Base-by-base conservation (phyloP, 805 yeast species). In the Phaffomyces thermotolerans region DNA sequence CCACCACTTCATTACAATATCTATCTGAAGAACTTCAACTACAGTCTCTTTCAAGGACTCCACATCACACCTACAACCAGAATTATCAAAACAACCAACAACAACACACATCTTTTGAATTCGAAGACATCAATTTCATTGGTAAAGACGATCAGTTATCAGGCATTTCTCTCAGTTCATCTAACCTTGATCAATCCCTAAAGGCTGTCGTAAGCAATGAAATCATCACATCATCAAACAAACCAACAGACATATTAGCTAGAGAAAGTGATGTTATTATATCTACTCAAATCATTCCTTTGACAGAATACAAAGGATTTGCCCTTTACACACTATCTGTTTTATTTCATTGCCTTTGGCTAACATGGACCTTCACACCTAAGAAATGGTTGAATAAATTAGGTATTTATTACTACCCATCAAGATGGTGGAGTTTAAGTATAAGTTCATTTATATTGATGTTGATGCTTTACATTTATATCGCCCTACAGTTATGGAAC, bases 371-470 rank as follows among this genome's bases (percentile, higher is more conserved):
- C 1, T 56, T 84, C 4, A 56, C 79, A 0, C 97, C 97, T 0
- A 75, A 76, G 33, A 48, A 56, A n/a, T 53, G 74, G 31, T 72
- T 84, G 35, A 71, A 78, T 44, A 53, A 53, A 8, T 51, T 78
- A 27, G 80, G 79, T 15, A 76, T 83, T 17, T 76, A 73, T 54
- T 89, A 80, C 61, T 84, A 81, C 53, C 98, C 98, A 0, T 84
- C 91, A 29, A 71, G 95, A 51, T 84, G 90, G 80, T 93, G 98
- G 99, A 81, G 95, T 2, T 58, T 85, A 31, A 84, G 87, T 2
- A 61, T 85, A 3, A 95, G 96, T 4, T 71, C 86, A 13, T 77
- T 76, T 51, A 71, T 82, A 6, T 63, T 91, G 27, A 78, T 86
- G 72, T 60, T 72, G 10, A 80, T 90, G 88, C 64, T 81, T 15